Evolutionary conservation across 2,329 filamentous ascomycete genomes (phyloP).

Genomic region (Pseudogymnoascus sp.): DNA sequence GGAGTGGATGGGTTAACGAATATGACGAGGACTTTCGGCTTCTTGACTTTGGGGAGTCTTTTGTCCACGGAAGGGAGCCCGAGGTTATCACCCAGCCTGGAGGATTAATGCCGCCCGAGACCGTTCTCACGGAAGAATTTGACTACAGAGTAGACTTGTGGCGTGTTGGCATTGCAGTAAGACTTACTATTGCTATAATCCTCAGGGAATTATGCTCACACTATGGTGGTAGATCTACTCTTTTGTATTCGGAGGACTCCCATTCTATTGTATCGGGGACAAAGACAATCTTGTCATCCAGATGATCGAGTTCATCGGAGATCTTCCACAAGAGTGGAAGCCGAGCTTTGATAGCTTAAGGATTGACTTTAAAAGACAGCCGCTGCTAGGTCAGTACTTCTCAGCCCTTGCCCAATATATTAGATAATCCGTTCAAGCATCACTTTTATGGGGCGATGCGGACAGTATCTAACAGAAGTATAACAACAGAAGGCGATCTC

Average conservation of each 20-base stretch:
- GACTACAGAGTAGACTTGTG: slow-evolving; percentile 20
- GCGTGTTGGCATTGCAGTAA: slow-evolving; percentile 14
- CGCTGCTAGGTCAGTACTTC: background rate
- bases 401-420: background rate
- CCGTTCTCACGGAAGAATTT: slow-evolving; percentile 18
- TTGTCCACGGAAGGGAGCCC: slow-evolving; percentile 11
- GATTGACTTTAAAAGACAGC: background rate
- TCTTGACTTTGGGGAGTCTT: slow-evolving; percentile 19
- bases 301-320: slow-evolving; percentile 13
- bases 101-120: slow-evolving; percentile 17
- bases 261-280: slow-evolving; percentile 8
- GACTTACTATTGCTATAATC: background rate
- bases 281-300: slow-evolving; percentile 4
- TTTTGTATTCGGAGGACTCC: slow-evolving; percentile 10
- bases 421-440: background rate
- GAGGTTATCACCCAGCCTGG: slow-evolving; percentile 16
- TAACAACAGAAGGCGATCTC: background rate
- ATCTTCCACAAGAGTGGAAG: slow-evolving; percentile 13
- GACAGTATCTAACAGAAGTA: background rate
- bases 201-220: background rate
- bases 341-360: background rate
- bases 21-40: slow-evolving; percentile 20
- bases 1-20: slow-evolving; percentile 17
- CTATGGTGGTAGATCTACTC: slow-evolving; percentile 12
- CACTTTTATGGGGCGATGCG: background rate